phyloP scores from a whole-genome alignment of 768 basidiomycete genomes.

The Coprinopsis strossmayeri region DNA sequence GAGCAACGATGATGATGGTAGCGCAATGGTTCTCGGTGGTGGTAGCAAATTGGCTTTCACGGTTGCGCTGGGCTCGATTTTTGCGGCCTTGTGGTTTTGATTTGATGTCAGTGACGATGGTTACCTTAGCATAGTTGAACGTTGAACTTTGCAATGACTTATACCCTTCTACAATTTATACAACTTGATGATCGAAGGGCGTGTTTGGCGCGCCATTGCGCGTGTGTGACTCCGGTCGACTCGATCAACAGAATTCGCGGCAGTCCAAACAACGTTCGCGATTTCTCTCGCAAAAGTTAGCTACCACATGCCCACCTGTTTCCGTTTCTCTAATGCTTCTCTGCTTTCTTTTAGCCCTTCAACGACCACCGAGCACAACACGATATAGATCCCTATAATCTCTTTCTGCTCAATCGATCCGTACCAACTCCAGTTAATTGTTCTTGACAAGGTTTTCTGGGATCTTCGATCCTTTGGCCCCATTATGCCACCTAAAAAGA shows the following conservation, averaged over 20 bases:
- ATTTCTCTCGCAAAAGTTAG: neutral
- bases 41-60: conserved; percentile 18
- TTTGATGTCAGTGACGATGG: too few species aligned
- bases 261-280: neutral
- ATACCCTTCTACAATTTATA: neutral
- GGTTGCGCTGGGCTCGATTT: conserved; percentile 22
- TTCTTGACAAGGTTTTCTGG: neutral
- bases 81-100: conserved; percentile 27
- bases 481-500: conserved; percentile 55
- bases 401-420: neutral
- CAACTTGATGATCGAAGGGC: neutral
- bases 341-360: neutral
- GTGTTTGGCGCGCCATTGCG: neutral
- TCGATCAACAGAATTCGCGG: neutral
- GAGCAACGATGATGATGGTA: conserved; percentile 30
- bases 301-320: neutral
- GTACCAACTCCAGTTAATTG: neutral
- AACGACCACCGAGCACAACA: neutral
- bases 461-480: conserved; percentile 1
- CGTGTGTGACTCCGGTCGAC: neutral
- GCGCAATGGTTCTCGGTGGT: conserved; percentile 26
- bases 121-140: conserved; percentile 4
- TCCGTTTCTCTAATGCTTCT: conserved; percentile 3
- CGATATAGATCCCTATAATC: neutral
- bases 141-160: conserved; percentile 2